Evolutionary conservation across 139 green algal genomes (phyloP).

Genomic region (Marvania coccoides): DNA sequence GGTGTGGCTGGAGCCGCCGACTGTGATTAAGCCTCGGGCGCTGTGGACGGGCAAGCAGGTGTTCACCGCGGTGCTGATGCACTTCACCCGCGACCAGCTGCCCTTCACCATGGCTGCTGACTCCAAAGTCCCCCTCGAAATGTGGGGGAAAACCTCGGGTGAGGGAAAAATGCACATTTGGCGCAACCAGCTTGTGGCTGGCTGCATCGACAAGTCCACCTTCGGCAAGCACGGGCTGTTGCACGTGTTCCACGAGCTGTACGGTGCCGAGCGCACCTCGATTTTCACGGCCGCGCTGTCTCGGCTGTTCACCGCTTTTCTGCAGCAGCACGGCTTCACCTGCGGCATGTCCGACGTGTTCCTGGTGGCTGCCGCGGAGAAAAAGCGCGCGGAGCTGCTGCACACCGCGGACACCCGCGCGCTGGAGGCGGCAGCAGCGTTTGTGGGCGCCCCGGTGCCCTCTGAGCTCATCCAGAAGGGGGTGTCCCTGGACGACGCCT

Average conservation of each 20-base stretch:
- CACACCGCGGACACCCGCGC: slow-evolving; percentile 45
- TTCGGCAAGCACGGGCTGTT: slow-evolving; percentile 93
- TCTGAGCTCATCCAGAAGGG: slow-evolving; percentile 4
- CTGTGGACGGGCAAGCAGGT: slow-evolving; percentile 94
- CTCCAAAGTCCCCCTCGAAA: slow-evolving; percentile 67
- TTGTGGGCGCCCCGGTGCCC: slow-evolving; percentile 11
- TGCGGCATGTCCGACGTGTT: slow-evolving; percentile 91
- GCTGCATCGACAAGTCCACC: slow-evolving; percentile 88
- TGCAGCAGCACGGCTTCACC: slow-evolving; percentile 88
- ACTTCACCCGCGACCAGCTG: slow-evolving; percentile 63
- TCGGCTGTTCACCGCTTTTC: slow-evolving; percentile 82
- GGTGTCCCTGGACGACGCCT: slow-evolving; percentile 11
- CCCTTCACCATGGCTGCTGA: slow-evolving; percentile 63
- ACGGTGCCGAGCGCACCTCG: slow-evolving; percentile 71
- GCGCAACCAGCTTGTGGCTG: slow-evolving; percentile 68
- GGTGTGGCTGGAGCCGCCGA: slow-evolving; percentile 62
- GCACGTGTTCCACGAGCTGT: slow-evolving; percentile 91
- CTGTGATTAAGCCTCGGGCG: slow-evolving; percentile 66
- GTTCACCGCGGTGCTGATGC: slow-evolving; percentile 62
- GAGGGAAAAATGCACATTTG: slow-evolving; percentile 62
- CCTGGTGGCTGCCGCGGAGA: slow-evolving; percentile 53
- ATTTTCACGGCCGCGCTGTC: slow-evolving; percentile 69
- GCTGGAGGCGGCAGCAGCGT: slow-evolving; percentile 47
- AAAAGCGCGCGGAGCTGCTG: slow-evolving; percentile 40
- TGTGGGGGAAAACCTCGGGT: slow-evolving; percentile 64